Conservation (phyloP, 2,329 filamentous ascomycete genomes). For the Xylariaceae sp. region DNA sequence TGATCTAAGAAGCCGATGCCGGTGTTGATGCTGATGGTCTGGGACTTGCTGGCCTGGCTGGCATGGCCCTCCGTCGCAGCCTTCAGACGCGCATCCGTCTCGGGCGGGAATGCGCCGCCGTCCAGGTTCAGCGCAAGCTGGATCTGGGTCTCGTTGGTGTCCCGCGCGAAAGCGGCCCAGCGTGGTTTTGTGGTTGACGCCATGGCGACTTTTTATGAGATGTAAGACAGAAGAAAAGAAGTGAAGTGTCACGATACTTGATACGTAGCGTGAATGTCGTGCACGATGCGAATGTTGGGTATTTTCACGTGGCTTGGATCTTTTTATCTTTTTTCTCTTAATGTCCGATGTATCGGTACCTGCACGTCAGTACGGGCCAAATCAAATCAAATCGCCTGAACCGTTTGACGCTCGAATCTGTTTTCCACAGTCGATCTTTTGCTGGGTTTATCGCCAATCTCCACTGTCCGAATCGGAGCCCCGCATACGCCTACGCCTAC, state of each 20-base stretch:
- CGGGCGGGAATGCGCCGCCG: constrained; percentile 69
- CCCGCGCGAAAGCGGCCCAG: constrained; percentile 73
- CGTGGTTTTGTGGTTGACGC: constrained; percentile 41
- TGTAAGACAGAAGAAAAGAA: neutral
- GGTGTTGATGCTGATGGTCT: constrained; percentile 82
- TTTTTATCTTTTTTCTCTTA: neutral
- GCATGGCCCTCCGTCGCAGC: constrained; percentile 63
- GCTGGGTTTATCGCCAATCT: neutral
- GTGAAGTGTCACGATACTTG: neutral
- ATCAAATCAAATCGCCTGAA: too few species aligned
- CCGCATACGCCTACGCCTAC: neutral
- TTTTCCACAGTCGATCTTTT: neutral
- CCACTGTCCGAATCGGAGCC: neutral
- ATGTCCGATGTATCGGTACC: neutral
- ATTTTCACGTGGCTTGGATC: neutral
- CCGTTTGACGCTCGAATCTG: neutral
- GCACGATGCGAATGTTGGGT: neutral
- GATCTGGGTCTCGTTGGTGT: constrained; percentile 98
- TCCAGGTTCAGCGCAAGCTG: constrained; percentile 89
- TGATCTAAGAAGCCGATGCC: constrained; percentile 98
- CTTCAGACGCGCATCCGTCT: constrained; percentile 53
- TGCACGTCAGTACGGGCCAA: neutral
- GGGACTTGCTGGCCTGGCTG: constrained; percentile 74
- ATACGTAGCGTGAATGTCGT: neutral
- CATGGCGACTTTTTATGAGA: constrained; percentile 18